Base-by-base conservation (phyloP, 768 basidiomycete genomes). In the button mushroom (Agaricus bisporus) region DNA sequence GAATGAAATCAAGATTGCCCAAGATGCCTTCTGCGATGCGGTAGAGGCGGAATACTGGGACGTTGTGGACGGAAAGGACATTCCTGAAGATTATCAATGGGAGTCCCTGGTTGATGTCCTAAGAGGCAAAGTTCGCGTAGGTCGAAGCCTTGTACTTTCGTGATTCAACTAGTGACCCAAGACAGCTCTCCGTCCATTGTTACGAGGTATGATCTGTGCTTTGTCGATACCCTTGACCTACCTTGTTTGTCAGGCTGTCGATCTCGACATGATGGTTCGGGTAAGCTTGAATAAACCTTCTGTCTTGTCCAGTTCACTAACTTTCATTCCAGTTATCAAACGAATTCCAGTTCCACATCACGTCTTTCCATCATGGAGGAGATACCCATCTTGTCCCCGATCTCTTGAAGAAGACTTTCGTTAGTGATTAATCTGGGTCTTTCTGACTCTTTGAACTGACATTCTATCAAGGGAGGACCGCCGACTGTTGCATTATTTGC, bases 321-420 rank as follows among this genome's bases (percentile, higher is more conserved):
- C 28, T 4, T 28, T 1, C 14, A 15, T 29, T 32, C 2, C 51
- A 88, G 76, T 72, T 91, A 3, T 81, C 87, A 9, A 88, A 91
- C 66, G 89, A 92, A 58, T 92, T 91, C 72, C 71, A 88, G 56
- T 88, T 88, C 68, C 79, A 83, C 0, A 71, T 90, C 36, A 80
- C 87, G 0, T 83, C 85, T 0, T 81, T 89, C 67, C 88, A 90
- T 60, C 88, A 91, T 59, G 88, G 89, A 1, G 82, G 83, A 39
- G 87, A 91, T 59, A 80, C 88, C 0, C 91, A 86, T 59, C 82
- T 92, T 38, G 87, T 91, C n/a, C 85, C 88, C 2, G 80, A 82
- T 22, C 64, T 88, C 1, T 73, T 92, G 51, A 90, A 89, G 66
- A 74, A 76, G 60, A 77, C 83, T 9, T 92, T 80, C 68, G 87